Evolutionary conservation across 2,329 filamentous ascomycete genomes (phyloP).

Genomic region (Colletotrichum australisinense): DNA sequence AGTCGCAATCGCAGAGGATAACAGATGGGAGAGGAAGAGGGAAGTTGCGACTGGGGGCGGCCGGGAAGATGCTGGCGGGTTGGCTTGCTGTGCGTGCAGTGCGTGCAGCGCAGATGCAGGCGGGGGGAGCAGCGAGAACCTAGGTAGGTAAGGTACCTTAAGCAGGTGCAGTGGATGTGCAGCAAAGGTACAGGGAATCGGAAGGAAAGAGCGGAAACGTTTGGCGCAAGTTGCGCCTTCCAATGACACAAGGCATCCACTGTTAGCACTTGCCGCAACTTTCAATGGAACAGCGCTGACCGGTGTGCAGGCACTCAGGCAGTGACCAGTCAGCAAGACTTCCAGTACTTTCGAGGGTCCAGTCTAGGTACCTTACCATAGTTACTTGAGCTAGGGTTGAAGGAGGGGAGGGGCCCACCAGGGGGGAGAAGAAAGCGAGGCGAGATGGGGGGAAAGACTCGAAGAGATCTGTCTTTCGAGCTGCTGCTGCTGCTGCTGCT

Average conservation of each 20-base stretch:
- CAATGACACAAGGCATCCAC: background rate
- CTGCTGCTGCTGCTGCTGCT: background rate
- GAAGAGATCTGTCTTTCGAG: background rate
- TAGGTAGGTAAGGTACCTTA: too few species aligned
- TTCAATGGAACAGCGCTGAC: background rate
- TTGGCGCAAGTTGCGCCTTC: background rate
- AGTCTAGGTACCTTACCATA: background rate
- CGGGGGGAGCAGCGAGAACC: background rate
- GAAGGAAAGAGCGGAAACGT: background rate
- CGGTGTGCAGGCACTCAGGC: background rate
- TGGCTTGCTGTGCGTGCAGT: background rate
- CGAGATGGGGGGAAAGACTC: background rate
- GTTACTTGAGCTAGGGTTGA: too few species aligned
- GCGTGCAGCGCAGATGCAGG: background rate
- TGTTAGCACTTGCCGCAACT: background rate
- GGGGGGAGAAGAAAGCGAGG: background rate
- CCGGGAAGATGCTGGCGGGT: background rate
- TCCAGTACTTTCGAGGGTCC: background rate
- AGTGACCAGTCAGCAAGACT: background rate
- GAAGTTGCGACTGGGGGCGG: background rate
- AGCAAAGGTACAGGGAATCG: background rate
- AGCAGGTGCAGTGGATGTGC: background rate
- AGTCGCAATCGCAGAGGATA: background rate
- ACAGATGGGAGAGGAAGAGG: background rate
- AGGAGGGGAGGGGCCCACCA: background rate